Base-by-base conservation (phyloP, 805 yeast genomes). In the Scheffersomyces lignosus region DNA sequence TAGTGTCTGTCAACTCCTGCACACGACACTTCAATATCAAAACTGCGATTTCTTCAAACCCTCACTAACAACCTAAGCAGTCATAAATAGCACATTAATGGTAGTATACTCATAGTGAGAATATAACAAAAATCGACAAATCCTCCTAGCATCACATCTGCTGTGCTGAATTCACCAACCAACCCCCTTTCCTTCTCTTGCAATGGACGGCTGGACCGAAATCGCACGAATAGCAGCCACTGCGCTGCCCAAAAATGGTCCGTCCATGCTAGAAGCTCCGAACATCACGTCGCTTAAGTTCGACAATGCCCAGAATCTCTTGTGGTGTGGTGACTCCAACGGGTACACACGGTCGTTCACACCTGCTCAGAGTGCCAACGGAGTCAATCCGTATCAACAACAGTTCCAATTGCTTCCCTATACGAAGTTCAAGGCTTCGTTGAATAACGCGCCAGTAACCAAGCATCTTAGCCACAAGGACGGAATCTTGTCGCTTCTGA, bases 311-410 rank as follows among this genome's bases (percentile, higher is more conserved):
- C 76, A 80, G 41, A 93, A 90, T 48, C 65, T 93, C 30, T 55
- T 90, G 2, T 91, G 98, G 98, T 71, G 82, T 1, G 96, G 95
- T 13, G 93, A 87, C 54, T 58, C 77, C 1, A 71, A 66, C 26
- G 86, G 90, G 3, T 55, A 51, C 44, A 48, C 70, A 4, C 45
- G 59, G 8, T 62, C 70, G n/a, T 63, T 52, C 41, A 49, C 66
- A 3, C 55, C 64, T 17, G 23, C 50, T 31, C 41, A 44, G 33
- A 23, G 42, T 22, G 38, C 45, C 12, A 44, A 36, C 3, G 33
- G 32, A 6, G 41, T 46, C 31, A 41, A 51, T 17, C 51, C 58
- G 2, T 51, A 45, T 40, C 48, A 45, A 30, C 46, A 38, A 22
- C 36, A 41, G 5, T 32, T 52, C 18, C 57, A 45, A 29, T 38